phyloP scores from a whole-genome alignment of 192 early-diverging fungal genomes.

The Backusella australiensis region DNA sequence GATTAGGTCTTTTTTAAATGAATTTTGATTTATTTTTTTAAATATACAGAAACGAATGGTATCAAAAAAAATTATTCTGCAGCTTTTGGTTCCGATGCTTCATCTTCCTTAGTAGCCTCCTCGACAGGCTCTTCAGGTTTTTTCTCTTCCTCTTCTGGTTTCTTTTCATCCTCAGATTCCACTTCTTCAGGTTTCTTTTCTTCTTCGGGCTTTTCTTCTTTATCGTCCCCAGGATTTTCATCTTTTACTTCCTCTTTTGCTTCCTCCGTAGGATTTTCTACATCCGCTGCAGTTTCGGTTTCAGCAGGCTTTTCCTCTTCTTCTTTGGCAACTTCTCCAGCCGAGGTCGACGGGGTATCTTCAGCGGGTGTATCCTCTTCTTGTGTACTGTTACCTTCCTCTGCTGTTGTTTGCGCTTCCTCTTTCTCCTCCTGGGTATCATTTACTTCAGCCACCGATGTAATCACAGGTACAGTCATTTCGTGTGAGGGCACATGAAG shows the following conservation, averaged over 20 bases:
- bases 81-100: too few species aligned
- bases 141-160: not conserved
- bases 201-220: not conserved
- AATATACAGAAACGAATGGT: not conserved
- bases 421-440: not conserved
- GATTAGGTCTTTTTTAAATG: too few species aligned
- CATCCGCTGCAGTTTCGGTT: not conserved
- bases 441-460: not conserved
- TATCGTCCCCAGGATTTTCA: not conserved
- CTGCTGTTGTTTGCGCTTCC: too few species aligned
- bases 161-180: not conserved
- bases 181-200: not conserved
- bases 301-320: not conserved
- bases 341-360: not conserved
- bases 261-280: not conserved
- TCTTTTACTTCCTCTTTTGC: not conserved
- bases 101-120: too few species aligned
- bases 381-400: not conserved
- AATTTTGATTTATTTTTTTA: not conserved
- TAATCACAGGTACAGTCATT: not conserved
- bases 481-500: not conserved
- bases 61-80: too few species aligned
- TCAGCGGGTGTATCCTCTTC: not conserved
- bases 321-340: not conserved
- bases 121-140: not conserved